Conservation (phyloP, 1,139 yeast species). For the Pichia sp. region DNA sequence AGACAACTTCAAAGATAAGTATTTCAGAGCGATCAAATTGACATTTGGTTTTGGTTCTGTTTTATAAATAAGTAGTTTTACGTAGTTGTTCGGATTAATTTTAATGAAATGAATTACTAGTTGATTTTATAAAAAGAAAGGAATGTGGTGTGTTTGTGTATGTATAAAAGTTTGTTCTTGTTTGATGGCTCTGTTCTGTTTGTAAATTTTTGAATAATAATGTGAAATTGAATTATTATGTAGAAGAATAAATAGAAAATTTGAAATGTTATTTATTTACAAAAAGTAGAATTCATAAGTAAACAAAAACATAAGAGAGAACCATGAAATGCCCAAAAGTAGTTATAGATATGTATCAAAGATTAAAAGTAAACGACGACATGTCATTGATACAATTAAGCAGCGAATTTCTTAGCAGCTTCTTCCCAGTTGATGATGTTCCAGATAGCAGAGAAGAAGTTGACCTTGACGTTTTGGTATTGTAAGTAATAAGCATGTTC, state of each 20-base stretch:
- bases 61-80: too few relatives aligned
- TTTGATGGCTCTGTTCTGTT: too few relatives aligned
- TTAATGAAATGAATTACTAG: too few relatives aligned
- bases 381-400: conserved; percentile 14
- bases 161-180: too few relatives aligned
- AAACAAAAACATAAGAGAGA: not conserved
- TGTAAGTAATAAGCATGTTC: conserved; percentile 98
- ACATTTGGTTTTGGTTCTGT: conserved; percentile 96
- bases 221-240: not conserved
- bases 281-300: not conserved
- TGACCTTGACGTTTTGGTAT: conserved; percentile 91
- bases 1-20: conserved; percentile 84
- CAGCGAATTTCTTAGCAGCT: conserved; percentile 67
- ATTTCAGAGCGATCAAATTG: conserved; percentile 80
- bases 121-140: too few relatives aligned
- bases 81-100: too few relatives aligned
- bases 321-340: not conserved
- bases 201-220: too few relatives aligned
- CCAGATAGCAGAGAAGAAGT: conserved; percentile 97
- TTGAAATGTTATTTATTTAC: not conserved
- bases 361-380: too few relatives aligned
- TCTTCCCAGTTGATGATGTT: conserved; percentile 96
- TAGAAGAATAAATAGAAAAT: conserved; percentile 3
- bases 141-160: too few relatives aligned
- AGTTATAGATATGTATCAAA: too few relatives aligned